Evolutionary conservation across 2,329 filamentous ascomycete species (phyloP).

Genomic region (Diaporthe sp.): DNA sequence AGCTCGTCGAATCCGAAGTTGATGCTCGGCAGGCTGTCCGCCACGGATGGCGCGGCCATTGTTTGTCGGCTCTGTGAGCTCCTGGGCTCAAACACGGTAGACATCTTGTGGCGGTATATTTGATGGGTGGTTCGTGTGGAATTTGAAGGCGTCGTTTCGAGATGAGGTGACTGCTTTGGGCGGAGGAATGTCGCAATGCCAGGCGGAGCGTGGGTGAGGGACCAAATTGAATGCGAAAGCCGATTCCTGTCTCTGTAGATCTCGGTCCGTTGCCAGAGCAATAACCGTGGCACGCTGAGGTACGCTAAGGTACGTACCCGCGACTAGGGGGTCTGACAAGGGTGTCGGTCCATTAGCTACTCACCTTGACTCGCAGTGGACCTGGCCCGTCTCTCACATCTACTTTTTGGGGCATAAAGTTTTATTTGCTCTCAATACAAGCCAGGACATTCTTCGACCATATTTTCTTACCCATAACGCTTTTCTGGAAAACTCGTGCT

Average conservation of each 20-base stretch:
- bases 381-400: not conserved
- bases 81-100: slow-evolving; percentile 76
- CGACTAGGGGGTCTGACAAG: slow-evolving; percentile 2
- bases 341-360: not conserved
- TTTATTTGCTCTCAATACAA: slow-evolving; percentile 19
- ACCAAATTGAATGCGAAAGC: slow-evolving; percentile 6
- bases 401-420: slow-evolving; percentile 21
- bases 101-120: slow-evolving; percentile 55
- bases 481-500: not conserved
- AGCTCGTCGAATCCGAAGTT: slow-evolving; percentile 97
- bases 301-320: slow-evolving; percentile 18
- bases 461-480: not conserved
- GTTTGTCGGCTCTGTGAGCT: slow-evolving; percentile 76
- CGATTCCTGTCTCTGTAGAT: slow-evolving; percentile 3
- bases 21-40: slow-evolving; percentile 85
- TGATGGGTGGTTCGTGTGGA: not conserved
- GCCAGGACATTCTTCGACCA: not conserved
- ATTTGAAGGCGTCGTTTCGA: not conserved
- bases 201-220: not conserved
- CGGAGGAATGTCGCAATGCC: not conserved
- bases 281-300: slow-evolving; percentile 13
- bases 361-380: slow-evolving; percentile 34
- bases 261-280: slow-evolving; percentile 40
- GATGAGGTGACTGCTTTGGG: not conserved
- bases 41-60: slow-evolving; percentile 75